Percentiles rank a stretch among this genome's conserved stretches.
Conservation (phyloP, 2,329 filamentous ascomycete genomes). For the Penicillium verrucosum region DNA sequence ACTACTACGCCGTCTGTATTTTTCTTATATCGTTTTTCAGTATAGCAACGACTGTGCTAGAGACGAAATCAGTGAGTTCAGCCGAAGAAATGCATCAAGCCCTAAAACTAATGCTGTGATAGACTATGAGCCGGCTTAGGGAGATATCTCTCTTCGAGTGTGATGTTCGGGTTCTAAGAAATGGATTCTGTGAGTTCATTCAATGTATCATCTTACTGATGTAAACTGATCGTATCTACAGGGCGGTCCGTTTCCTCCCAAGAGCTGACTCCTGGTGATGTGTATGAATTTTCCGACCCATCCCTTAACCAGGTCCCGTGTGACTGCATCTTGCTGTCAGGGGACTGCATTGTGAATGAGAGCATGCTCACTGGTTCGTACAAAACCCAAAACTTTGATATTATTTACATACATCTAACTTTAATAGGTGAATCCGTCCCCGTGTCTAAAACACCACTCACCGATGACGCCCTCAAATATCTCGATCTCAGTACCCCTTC, state of each 20-base stretch:
- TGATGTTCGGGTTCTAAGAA: constrained; percentile 86
- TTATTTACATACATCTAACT: constrained; percentile 17
- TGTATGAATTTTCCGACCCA: constrained; percentile 95
- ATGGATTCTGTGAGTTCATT: constrained; percentile 74
- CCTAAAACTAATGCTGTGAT: constrained; percentile 14
- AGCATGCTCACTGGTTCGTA: constrained; percentile 82
- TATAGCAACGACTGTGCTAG: constrained; percentile 82
- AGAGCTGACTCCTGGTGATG: constrained; percentile 89
- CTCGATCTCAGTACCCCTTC: constrained; percentile 79
- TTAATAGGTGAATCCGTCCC: constrained; percentile 81
- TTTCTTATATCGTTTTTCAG: constrained; percentile 92
- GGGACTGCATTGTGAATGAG: constrained; percentile 97
- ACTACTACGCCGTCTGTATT: constrained; percentile 95
- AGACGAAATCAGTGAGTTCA: constrained; percentile 71
- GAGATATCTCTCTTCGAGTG: constrained; percentile 95
- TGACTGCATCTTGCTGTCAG: constrained; percentile 84
- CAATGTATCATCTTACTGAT: not conserved
- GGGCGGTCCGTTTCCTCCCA: constrained; percentile 80
- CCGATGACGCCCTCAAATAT: constrained; percentile 70
- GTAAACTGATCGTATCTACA: constrained; percentile 32
- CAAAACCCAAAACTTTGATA: not conserved
- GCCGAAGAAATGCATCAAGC: constrained; percentile 2
- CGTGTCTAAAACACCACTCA: constrained; percentile 85
- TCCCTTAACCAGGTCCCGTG: constrained; percentile 83
- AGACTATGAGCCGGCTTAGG: constrained; percentile 84